Evolutionary conservation across 2,329 filamentous ascomycete species (phyloP).

Genomic region (Cytospora mali): DNA sequence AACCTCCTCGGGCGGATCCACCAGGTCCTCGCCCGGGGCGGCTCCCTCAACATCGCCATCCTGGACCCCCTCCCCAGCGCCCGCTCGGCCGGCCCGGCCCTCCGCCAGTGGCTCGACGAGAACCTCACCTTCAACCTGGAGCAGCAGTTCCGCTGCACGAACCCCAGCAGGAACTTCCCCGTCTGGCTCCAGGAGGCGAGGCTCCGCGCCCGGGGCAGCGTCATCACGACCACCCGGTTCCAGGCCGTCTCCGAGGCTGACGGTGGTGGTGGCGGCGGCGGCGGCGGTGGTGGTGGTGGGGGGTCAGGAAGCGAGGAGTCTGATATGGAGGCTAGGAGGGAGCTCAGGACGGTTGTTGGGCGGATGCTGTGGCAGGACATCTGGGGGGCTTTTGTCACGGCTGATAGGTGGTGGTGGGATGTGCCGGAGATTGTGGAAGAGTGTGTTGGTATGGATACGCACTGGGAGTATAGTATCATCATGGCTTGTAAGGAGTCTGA

Average conservation of each 20-base stretch:
- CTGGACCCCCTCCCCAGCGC: conserved; percentile 64
- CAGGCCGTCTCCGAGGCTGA: conserved; percentile 43
- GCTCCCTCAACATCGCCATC: conserved; percentile 60
- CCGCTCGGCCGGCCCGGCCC: conserved; percentile 56
- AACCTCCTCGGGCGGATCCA: conserved; percentile 58
- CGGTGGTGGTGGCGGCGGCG: conserved; percentile 31
- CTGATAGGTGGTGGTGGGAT: conserved; percentile 64
- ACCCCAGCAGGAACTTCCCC: conserved; percentile 60
- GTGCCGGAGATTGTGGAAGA: conserved; percentile 57
- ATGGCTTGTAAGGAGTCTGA: conserved; percentile 53
- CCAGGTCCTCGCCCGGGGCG: conserved; percentile 56
- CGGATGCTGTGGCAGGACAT: conserved; percentile 63
- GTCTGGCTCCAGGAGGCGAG: conserved; percentile 60
- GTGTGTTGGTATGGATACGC: conserved; percentile 55
- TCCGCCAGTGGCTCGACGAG: conserved; percentile 64
- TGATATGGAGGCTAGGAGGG: conserved; percentile 26
- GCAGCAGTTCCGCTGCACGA: conserved; percentile 59
- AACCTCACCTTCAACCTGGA: conserved; percentile 63
- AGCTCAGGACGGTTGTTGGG: conserved; percentile 54
- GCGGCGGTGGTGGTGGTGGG: conserved; percentile 28
- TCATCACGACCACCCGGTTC: conserved; percentile 52
- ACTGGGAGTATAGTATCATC: conserved; percentile 62
- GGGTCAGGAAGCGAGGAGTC: conserved; percentile 31
- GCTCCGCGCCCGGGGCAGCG: conserved; percentile 52
- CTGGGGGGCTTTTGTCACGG: conserved; percentile 57